Conservation (phyloP, 179 eudicot genomes). For the Heliamphora pulchella region DNA sequence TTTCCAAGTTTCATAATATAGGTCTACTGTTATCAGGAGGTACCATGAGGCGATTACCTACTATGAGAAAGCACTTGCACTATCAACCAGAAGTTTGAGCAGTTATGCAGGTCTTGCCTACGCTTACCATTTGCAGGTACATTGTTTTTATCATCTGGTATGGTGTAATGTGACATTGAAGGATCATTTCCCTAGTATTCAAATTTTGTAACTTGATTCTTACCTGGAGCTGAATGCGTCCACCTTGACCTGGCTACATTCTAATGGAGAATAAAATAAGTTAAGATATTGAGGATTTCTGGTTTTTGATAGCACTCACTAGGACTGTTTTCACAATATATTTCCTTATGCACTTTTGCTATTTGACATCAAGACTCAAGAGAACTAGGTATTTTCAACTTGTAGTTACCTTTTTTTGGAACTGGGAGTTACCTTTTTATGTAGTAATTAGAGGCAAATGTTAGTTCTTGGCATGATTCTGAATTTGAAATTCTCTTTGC, state of each 20-base stretch:
- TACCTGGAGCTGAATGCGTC: neutral
- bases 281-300: neutral
- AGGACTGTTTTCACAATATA: neutral
- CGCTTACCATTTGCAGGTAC: constrained; percentile 92
- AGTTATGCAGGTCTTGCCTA: constrained; percentile 96
- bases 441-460: neutral
- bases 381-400: neutral
- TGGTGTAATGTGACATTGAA: constrained; percentile 13
- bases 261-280: neutral
- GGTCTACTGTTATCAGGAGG: constrained; percentile 42
- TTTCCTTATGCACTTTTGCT: neutral
- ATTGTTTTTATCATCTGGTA: neutral
- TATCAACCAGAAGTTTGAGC: constrained; percentile 85
- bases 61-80: constrained; percentile 86
- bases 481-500: neutral
- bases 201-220: neutral
- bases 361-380: neutral
- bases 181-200: neutral
- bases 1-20: neutral
- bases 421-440: neutral
- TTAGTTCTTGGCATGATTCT: neutral
- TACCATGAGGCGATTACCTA: constrained; percentile 69
- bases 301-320: neutral
- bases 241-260: neutral
- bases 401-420: neutral